These are phyloP conservation scores for Beauveria varroae DNA, from an alignment of 2,329 filamentous ascomycete species.

Conservation along the genomic window DNA sequence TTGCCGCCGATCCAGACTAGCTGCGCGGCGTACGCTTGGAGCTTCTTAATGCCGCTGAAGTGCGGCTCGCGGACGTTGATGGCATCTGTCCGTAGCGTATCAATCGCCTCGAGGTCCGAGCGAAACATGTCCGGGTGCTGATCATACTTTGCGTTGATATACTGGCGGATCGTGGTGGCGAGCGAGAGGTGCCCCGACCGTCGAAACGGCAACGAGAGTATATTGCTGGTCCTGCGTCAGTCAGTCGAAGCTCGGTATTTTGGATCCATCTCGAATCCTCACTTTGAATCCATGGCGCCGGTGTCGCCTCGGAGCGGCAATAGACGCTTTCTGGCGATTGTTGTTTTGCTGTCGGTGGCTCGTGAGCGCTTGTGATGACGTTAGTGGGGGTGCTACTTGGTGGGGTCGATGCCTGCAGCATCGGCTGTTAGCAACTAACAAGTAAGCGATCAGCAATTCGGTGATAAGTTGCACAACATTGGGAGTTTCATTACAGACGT, in stretches of 20 bases:
- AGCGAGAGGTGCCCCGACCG: constrained; percentile 73
- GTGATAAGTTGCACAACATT: neutral
- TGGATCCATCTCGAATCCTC: neutral
- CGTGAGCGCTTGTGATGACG: neutral
- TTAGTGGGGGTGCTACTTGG: constrained; percentile 7
- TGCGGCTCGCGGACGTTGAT: constrained; percentile 85
- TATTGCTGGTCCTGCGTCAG: constrained; percentile 37
- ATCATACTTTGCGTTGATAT: constrained; percentile 97
- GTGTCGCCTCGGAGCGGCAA: neutral
- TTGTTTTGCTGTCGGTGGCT: constrained; percentile 1
- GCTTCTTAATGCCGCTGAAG: constrained; percentile 73
- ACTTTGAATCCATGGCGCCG: constrained; percentile 10
- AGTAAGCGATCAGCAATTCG: too few species aligned
- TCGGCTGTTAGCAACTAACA: neutral
- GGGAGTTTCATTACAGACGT: too few species aligned
- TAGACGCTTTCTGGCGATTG: neutral
- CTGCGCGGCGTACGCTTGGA: constrained; percentile 89
- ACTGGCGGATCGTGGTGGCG: constrained; percentile 77
- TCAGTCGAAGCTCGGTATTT: neutral
- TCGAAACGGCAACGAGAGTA: constrained; percentile 80
- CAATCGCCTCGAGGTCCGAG: constrained; percentile 76
- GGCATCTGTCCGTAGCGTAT: constrained; percentile 76
- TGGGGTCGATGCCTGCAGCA: neutral
- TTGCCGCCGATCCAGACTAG: constrained; percentile 90
- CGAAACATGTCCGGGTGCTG: constrained; percentile 97